These are phyloP conservation scores for Monilinia laxa DNA, from an alignment of 2,329 filamentous ascomycete species.

Conservation along the genomic window DNA sequence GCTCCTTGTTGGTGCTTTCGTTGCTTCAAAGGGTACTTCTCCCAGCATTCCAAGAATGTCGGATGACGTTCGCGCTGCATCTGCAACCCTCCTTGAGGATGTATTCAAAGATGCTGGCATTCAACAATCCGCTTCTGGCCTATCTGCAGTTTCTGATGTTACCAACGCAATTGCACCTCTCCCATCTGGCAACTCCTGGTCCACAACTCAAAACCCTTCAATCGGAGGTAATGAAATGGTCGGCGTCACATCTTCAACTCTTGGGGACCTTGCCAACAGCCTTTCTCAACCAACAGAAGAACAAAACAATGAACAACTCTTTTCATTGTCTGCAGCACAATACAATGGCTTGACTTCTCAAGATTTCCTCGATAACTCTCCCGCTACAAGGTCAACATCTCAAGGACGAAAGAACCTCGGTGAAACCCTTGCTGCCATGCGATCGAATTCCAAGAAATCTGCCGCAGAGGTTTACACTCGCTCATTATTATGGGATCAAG, in stretches of 20 bases:
- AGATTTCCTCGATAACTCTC: conserved; percentile 63
- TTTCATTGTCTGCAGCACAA: conserved; percentile 80
- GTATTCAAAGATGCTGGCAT: conserved; percentile 80
- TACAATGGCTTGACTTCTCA: conserved; percentile 82
- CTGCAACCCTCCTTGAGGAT: conserved; percentile 73
- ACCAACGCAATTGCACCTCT: conserved; percentile 47
- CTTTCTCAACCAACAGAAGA: conserved; percentile 76
- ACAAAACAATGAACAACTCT: conserved; percentile 84
- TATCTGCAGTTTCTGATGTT: conserved; percentile 35
- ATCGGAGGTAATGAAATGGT: conserved; percentile 48
- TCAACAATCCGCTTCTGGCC: conserved; percentile 43
- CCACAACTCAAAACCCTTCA: conserved; percentile 43
- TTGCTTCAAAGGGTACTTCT: conserved; percentile 80
- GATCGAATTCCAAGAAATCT: conserved; percentile 66
- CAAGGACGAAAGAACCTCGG: conserved; percentile 72
- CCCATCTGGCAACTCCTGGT: conserved; percentile 53
- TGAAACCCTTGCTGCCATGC: conserved; percentile 78
- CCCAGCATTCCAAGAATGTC: conserved; percentile 74
- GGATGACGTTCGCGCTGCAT: conserved; percentile 76
- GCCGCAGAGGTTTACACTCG: conserved; percentile 90
- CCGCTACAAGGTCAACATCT: conserved; percentile 51
- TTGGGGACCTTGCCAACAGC: conserved; percentile 65
- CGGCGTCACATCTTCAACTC: conserved; percentile 56
- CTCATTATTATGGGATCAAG: conserved; percentile 90
- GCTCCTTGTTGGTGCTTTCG: conserved; percentile 92